Evolutionary conservation across 495 filamentous ascomycete genomes (phyloP), one percentile per base, ranked within the genome.

Genomic region (Extremus antarcticus): DNA sequence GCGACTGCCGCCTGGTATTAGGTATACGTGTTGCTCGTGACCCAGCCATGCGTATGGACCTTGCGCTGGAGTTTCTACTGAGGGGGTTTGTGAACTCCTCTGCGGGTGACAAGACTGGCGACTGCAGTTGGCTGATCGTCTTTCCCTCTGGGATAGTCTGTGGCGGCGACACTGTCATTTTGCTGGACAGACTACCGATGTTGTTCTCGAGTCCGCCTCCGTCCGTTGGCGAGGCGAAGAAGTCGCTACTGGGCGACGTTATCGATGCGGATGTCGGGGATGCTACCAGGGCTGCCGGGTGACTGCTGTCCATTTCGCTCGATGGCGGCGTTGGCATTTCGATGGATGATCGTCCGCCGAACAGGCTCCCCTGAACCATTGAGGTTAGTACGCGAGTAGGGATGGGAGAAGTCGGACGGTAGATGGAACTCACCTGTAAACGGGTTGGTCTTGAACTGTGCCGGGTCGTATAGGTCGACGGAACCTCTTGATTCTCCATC

Each of bases 231-330:
- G 47, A 25, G 11, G 38, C 19, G 4, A 51, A 57, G 17, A 40
- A 32, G 38, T 62, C 55, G 47, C 23, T 24, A 35, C n/a, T 43
- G 24, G 21, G 58, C 49, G 59, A 62, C n/a, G 46, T 58, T 23
- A 39, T 62, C 46, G 59, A 62, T 55, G 10, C 50, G 50, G 55
- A 62, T 58, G 47, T 57, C 55, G 15, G 55, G 54, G 25, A 62
- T 13, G 48, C 35, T 47, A n/a, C 19, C 24, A 21, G 23, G 29
- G 29, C 29, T 25, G 22, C 22, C 38, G 29, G 25, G 20, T 38
- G 40, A 20, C 8, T 25, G 25, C 19, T 60, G 21, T 24, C 46
- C 46, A 17, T 9, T 10, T 48, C 17, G 46, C 41, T 45, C 7
- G 41, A 8, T 45, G 41, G 15, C 4, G 20, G 41, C n/a, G 21